Evolutionary conservation across 2,329 filamentous ascomycete species (phyloP).

Genomic region (Aspergillus quadricinctus): DNA sequence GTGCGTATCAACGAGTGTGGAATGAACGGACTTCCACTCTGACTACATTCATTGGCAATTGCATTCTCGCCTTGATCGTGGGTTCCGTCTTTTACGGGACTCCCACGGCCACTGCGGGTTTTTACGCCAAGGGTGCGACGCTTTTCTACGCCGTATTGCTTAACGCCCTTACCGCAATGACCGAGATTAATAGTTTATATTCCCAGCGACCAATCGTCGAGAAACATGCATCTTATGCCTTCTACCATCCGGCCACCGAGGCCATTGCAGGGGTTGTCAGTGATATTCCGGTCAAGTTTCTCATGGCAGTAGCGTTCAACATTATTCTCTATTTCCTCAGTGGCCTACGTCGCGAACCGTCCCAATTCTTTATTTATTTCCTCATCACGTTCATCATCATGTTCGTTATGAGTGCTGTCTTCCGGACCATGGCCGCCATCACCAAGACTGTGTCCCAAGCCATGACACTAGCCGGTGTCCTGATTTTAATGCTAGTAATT

Average conservation of each 20-base stretch:
- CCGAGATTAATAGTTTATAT: conserved; percentile 40
- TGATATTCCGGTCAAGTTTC: conserved; percentile 67
- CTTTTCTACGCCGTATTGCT: conserved; percentile 83
- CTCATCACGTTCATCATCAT: conserved; percentile 70
- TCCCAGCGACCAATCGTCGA: conserved; percentile 22
- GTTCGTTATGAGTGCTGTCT: conserved; percentile 77
- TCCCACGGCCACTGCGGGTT: conserved; percentile 58
- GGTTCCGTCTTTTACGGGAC: conserved; percentile 77
- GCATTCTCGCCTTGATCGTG: conserved; percentile 70
- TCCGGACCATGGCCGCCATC: conserved; percentile 70
- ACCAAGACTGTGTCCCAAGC: conserved; percentile 62
- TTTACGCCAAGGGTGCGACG: conserved; percentile 70
- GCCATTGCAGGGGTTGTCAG: conserved; percentile 15
- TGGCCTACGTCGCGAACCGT: conserved; percentile 67
- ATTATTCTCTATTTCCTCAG: conserved; percentile 80
- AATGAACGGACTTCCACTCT: conserved; percentile 71
- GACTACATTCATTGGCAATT: conserved; percentile 60
- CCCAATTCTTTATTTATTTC: conserved; percentile 81
- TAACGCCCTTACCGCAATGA: conserved; percentile 64
- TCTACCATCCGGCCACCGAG: conserved; percentile 24
- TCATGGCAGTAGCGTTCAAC: conserved; percentile 70
- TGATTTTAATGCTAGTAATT: conserved; percentile 42
- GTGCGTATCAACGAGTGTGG: conserved; percentile 69
- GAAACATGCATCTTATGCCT: conserved; percentile 28
- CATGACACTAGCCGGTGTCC: conserved; percentile 50